Percentiles rank a stretch among this genome's conserved stretches.
Conservation (phyloP, 768 basidiomycete genomes). For the Boletus rufocinnamomeus region DNA sequence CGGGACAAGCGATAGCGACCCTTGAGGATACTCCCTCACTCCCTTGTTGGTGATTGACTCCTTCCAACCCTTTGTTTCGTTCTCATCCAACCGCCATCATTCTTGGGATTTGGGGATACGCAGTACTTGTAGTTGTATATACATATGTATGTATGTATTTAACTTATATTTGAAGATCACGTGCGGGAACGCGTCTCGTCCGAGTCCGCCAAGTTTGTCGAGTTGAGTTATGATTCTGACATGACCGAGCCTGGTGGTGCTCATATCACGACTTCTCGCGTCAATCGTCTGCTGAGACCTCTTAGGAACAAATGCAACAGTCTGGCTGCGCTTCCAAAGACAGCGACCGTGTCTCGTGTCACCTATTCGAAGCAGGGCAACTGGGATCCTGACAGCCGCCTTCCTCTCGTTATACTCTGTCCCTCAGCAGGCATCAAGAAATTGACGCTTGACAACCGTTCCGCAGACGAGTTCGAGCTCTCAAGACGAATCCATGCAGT, state of each 20-base stretch:
- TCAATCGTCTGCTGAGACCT: constrained; percentile 49
- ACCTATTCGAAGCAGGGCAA: constrained; percentile 21
- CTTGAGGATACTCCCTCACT: constrained; percentile 18
- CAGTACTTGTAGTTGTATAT: constrained; percentile 4
- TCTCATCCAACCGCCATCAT: constrained; percentile 1
- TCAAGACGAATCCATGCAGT: constrained; percentile 53
- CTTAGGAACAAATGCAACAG: constrained; percentile 48
- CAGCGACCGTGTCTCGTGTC: constrained; percentile 19
- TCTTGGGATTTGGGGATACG: background rate
- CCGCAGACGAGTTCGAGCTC: constrained; percentile 41
- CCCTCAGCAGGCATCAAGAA: constrained; percentile 39
- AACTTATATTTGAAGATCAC: constrained; percentile 9
- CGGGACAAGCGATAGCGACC: constrained; percentile 73
- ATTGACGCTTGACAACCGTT: constrained; percentile 37
- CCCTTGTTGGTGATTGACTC: background rate
- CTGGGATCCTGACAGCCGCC: constrained; percentile 24
- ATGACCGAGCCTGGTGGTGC: constrained; percentile 21
- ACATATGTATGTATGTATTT: background rate
- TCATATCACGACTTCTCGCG: constrained; percentile 41
- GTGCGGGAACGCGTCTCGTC: constrained; percentile 16
- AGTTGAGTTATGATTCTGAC: constrained; percentile 12
- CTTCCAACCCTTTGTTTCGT: background rate
- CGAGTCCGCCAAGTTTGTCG: background rate
- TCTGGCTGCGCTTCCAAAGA: constrained; percentile 32
- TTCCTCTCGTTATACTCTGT: constrained; percentile 42